Evolutionary conservation across 139 green algal genomes (phyloP), one percentile per base, ranked within the genome.

Genomic region (Medakamo hakoo): DNA sequence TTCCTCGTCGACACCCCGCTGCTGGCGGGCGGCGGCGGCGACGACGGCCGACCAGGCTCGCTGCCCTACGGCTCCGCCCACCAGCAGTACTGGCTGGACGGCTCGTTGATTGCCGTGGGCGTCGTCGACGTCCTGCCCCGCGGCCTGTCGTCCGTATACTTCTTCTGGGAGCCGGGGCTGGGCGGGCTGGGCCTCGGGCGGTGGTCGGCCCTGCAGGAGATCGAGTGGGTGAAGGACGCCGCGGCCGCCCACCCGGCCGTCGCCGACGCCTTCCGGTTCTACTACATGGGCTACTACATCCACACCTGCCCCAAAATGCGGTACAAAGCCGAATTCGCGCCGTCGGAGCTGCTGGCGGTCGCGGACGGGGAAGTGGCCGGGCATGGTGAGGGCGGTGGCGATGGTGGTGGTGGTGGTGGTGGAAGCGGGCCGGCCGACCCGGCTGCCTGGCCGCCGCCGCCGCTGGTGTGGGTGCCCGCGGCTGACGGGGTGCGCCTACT

Each of bases 231-330:
- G 57, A 66, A 59, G 21, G n/a, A 61, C 16, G 71, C 67, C 19
- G 27, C 63, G 26, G 56, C 30, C 14, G 20, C 23, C 32, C 73
- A 58, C 57, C 71, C 77, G 5, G 29, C 68, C 19, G 9, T 16
- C 40, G 9, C 16, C 9, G 9, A 9, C 40, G 9, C 40, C 40
- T 9, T 16, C 40, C 67, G 71, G 16, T 94, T 87, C 67, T 95
- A 95, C 77, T 95, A 96, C 73, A 81, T 96, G 59, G 91, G 90
- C 30, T 97, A 83, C 73, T 97, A 96, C 84, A 91, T 98, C 49
- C 86, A 94, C 75, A 85, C 63, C 56, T 97, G 91, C 81, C 77
- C 78, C 55, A 93, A 95, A 77, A 96, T 97, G 88, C 71, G 69
- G 27, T 83, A 83, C 71, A 91, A 91, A 71, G 81, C 70, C 3